Percentiles rank a stretch among this genome's conserved stretches.
These are phyloP conservation scores for Noccaea bulbosa DNA, from an alignment of 345 rosid genomes.

Conservation along the genomic window DNA sequence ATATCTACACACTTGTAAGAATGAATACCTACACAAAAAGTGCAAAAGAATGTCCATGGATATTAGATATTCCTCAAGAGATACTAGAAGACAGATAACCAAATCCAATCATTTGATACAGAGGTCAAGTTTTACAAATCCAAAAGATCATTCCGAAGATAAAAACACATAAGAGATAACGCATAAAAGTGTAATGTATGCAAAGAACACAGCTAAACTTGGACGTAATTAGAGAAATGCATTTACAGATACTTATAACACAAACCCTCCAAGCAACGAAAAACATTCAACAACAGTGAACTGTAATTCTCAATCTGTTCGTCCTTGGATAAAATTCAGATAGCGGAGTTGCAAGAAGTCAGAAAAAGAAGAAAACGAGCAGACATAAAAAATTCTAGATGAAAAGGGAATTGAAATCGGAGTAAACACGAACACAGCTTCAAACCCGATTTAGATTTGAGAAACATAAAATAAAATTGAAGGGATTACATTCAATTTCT, in stretches of 20 bases:
- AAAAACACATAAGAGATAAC: neutral
- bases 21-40: conserved; percentile 3
- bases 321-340: neutral
- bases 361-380: too few species aligned
- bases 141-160: neutral
- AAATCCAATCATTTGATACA: neutral
- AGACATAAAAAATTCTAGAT: conserved; percentile 7
- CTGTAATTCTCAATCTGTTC: neutral
- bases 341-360: neutral
- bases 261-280: neutral
- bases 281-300: neutral
- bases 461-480: neutral
- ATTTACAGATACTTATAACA: neutral
- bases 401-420: neutral
- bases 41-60: neutral
- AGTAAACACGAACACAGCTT: neutral
- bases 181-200: neutral
- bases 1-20: conserved; percentile 2
- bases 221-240: neutral
- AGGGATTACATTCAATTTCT: neutral
- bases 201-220: neutral
- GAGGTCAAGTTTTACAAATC: neutral
- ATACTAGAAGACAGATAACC: neutral
- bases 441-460: neutral
- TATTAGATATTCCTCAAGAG: neutral